phyloP scores from a whole-genome alignment of 2,329 filamentous ascomycete species.

The Alternaria angustiovoidea region DNA sequence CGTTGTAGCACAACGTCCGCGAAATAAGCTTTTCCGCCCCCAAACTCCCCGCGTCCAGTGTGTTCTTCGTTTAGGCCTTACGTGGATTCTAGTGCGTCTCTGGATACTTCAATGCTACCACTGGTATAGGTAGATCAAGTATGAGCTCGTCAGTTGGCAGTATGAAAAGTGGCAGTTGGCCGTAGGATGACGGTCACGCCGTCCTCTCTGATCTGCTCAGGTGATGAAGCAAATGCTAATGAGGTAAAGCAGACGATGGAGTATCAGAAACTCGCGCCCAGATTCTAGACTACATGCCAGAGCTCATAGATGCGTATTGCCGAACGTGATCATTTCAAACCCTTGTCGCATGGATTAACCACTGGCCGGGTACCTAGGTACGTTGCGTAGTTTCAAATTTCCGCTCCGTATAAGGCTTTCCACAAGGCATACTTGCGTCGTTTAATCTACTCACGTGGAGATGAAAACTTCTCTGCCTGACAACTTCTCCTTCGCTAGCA shows the following conservation, averaged over 20 bases:
- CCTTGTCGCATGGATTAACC: not conserved
- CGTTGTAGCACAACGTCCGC: conserved; percentile 13
- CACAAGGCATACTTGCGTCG: conserved; percentile 13
- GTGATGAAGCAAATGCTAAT: not conserved
- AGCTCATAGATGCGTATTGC: not conserved
- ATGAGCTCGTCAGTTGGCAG: not conserved
- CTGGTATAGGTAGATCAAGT: not conserved
- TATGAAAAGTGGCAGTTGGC: not conserved
- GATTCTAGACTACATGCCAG: not conserved
- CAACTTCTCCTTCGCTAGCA: not conserved
- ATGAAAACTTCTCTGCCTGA: not conserved
- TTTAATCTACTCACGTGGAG: not conserved
- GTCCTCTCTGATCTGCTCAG: not conserved
- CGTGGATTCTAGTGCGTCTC: conserved; percentile 6
- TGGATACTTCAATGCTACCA: conserved; percentile 2
- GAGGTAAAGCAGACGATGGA: not conserved
- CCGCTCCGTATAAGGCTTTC: conserved; percentile 8
- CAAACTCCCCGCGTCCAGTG: conserved; percentile 23
- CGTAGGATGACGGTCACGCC: not conserved
- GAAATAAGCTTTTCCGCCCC: conserved; percentile 27
- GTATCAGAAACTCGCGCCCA: not conserved
- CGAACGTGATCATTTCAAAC: not conserved
- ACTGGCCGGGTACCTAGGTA: not conserved
- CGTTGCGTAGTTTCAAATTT: conserved; percentile 3
- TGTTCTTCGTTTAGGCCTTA: conserved; percentile 14